A percentile compares a stretch with the other conserved stretches of the same genome.
Conservation (phyloP, 805 yeast genomes). For the Yamadazyma nakazawae region DNA sequence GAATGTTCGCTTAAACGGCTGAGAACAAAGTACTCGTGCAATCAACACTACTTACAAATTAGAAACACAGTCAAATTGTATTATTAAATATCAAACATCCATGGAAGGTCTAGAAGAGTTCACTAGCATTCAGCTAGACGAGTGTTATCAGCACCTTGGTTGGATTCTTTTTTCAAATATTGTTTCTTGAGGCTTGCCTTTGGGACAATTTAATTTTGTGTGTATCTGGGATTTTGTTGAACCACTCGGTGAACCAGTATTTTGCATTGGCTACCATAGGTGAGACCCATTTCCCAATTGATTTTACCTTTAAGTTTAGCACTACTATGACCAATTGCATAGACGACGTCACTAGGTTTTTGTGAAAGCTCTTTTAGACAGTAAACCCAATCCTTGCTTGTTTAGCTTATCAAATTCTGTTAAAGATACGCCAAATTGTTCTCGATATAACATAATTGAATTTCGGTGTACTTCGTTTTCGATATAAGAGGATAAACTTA, state of each 20-base stretch:
- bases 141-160: too few species aligned
- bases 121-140: too few species aligned
- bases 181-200: too few species aligned
- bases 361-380: background rate
- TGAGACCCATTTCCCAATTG: background rate
- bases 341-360: background rate
- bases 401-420: background rate
- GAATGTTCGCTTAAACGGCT: background rate
- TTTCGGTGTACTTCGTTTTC: background rate
- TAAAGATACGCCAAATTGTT: background rate
- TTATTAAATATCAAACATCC: conserved; percentile 71
- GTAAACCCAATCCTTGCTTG: background rate
- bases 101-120: conserved; percentile 85
- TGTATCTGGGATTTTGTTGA: too few species aligned
- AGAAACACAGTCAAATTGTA: background rate
- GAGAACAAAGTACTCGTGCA: background rate
- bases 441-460: background rate
- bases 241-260: background rate
- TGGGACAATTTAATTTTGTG: too few species aligned
- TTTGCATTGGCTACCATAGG: background rate
- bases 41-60: background rate
- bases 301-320: background rate
- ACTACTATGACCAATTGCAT: background rate
- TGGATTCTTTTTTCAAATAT: too few species aligned
- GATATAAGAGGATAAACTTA: background rate